Percentiles rank a stretch among this genome's conserved stretches.
These are phyloP conservation scores for Begonia fuchsioides DNA, from an alignment of 306 rosid genomes.

Conservation along the genomic window DNA sequence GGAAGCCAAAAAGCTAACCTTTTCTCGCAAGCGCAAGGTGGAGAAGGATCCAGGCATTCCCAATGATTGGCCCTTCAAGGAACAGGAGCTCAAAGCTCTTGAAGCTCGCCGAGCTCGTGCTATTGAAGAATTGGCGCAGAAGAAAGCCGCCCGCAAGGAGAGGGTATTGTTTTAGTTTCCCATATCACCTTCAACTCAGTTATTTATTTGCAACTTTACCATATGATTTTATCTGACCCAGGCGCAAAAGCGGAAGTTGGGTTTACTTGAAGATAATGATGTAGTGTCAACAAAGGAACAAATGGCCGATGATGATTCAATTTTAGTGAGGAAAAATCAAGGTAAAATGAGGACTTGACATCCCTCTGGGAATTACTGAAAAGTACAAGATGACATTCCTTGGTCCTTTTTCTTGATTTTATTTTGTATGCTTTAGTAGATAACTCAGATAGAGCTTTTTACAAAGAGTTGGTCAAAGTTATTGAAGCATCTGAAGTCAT, in stretches of 20 bases:
- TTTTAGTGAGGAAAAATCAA: constrained; percentile 18
- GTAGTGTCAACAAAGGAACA: constrained; percentile 14
- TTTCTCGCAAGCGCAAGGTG: constrained; percentile 41
- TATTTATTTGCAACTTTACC: neutral
- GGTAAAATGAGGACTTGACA: constrained; percentile 25
- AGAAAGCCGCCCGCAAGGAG: constrained; percentile 86
- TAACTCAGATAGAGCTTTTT: constrained; percentile 64
- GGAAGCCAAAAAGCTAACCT: constrained; percentile 72
- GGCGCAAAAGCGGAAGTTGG: constrained; percentile 86
- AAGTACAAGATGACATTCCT: neutral
- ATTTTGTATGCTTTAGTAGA: constrained; percentile 17
- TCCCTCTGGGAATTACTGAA: neutral
- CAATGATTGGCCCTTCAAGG: constrained; percentile 97
- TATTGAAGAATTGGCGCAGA: constrained; percentile 61
- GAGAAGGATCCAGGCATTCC: constrained; percentile 99
- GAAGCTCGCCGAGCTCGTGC: constrained; percentile 64
- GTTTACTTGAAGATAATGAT: constrained; percentile 50
- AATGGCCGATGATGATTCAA: constrained; percentile 5
- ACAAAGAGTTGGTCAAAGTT: constrained; percentile 77
- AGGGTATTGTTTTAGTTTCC: constrained; percentile 32
- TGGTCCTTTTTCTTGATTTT: neutral
- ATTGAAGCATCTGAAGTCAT: constrained; percentile 88
- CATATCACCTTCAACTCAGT: neutral
- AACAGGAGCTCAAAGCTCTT: constrained; percentile 82
- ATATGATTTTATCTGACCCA: constrained; percentile 12